Evolutionary conservation across 2,329 filamentous ascomycete genomes (phyloP).

Genomic region (Exophiala sp.): DNA sequence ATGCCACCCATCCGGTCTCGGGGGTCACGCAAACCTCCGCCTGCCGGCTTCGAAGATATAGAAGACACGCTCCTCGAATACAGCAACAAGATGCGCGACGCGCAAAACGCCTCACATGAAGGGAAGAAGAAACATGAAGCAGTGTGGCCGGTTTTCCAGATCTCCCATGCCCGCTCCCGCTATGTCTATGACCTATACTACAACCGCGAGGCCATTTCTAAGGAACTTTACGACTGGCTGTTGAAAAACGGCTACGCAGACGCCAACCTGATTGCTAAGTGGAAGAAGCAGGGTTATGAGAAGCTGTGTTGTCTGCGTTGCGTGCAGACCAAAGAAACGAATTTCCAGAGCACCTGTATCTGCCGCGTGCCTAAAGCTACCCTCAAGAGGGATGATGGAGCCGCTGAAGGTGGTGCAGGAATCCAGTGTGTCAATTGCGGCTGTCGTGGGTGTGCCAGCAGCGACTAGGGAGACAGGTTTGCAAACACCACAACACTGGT

Average conservation of each 20-base stretch:
- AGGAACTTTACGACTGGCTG: constrained; percentile 88
- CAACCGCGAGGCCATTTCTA: constrained; percentile 91
- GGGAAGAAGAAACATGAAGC: constrained; percentile 83
- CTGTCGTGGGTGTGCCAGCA: constrained; percentile 82
- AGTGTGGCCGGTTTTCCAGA: constrained; percentile 96
- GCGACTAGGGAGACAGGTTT: constrained; percentile 52
- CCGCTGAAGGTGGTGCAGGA: constrained; percentile 16
- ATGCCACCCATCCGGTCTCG: constrained; percentile 57
- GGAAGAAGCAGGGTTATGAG: constrained; percentile 99
- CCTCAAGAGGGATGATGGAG: constrained; percentile 65
- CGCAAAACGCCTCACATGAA: constrained; percentile 77
- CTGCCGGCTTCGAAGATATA: constrained; percentile 62
- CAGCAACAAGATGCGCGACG: constrained; percentile 65
- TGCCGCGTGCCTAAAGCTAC: constrained; percentile 87
- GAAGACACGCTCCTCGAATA: constrained; percentile 64
- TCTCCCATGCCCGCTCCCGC: constrained; percentile 69
- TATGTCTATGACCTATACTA: constrained; percentile 99
- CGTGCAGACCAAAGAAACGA: constrained; percentile 99
- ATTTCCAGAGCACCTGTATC: constrained; percentile 96
- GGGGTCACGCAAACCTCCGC: constrained; percentile 58
- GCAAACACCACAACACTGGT: too few relatives aligned
- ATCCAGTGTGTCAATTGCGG: constrained; percentile 94
- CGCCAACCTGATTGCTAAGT: constrained; percentile 92
- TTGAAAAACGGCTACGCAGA: constrained; percentile 96
- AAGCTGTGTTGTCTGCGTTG: constrained; percentile 95